These are phyloP conservation scores for Tephrocybe sp. DNA, from an alignment of 768 basidiomycete genomes.

Conservation along the genomic window DNA sequence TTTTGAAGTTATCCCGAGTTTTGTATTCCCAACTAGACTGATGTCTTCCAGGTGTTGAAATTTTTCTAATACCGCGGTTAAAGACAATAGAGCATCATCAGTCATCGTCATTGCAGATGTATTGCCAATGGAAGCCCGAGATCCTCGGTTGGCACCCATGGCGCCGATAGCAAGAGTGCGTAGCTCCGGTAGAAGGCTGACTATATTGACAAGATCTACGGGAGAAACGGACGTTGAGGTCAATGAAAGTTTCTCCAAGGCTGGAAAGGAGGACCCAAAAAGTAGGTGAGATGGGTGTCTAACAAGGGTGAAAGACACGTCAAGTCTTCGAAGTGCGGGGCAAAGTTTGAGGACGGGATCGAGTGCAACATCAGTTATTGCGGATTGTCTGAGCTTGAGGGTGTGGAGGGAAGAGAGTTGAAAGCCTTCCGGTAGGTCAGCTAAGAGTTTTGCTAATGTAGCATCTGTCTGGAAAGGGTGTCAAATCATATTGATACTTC, in stretches of 20 bases:
- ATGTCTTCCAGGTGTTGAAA: conserved; percentile 46
- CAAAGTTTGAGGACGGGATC: conserved; percentile 40
- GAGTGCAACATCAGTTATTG: conserved; percentile 51
- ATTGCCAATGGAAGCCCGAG: conserved; percentile 42
- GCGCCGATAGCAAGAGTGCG: conserved; percentile 57
- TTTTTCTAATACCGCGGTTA: conserved; percentile 40
- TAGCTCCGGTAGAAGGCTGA: conserved; percentile 40
- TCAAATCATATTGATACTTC: neutral
- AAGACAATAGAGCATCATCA: conserved; percentile 42
- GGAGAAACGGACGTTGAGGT: conserved; percentile 51
- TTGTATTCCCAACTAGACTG: conserved; percentile 64
- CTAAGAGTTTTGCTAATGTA: conserved; percentile 47
- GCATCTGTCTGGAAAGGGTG: conserved; percentile 50
- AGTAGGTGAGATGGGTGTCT: conserved; percentile 33
- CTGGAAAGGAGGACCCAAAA: conserved; percentile 9
- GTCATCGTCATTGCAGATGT: conserved; percentile 55
- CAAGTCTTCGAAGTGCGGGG: conserved; percentile 54
- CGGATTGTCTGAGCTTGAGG: conserved; percentile 59
- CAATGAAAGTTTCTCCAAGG: conserved; percentile 62
- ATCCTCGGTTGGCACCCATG: conserved; percentile 48
- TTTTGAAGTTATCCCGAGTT: conserved; percentile 44
- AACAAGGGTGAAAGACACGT: conserved; percentile 63
- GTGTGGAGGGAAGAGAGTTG: conserved; percentile 42
- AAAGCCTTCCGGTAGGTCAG: conserved; percentile 22
- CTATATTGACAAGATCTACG: conserved; percentile 37